Evolutionary conservation across 2,329 filamentous ascomycete genomes (phyloP).

Genomic region (Ophiostoma montium): DNA sequence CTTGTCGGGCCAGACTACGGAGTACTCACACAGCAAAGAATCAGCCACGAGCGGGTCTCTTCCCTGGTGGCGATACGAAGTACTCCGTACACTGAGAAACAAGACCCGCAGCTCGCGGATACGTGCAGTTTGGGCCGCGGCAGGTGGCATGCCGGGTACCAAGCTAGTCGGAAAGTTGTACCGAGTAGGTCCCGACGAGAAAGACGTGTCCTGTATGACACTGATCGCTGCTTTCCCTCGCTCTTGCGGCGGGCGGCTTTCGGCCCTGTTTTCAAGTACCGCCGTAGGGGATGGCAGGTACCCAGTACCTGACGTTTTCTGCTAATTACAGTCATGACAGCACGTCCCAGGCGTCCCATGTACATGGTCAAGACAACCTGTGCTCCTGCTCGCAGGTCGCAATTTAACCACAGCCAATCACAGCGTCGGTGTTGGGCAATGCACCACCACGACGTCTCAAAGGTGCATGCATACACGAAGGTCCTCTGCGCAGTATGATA

Average conservation of each 20-base stretch:
- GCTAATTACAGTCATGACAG: not conserved
- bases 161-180: not conserved
- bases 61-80: not conserved
- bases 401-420: conserved; percentile 23
- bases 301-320: not conserved
- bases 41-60: conserved; percentile 12
- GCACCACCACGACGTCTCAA: too few relatives aligned
- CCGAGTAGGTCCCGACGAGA: not conserved
- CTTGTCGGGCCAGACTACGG: conserved; percentile 8
- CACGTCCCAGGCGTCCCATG: not conserved
- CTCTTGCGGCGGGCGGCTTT: conserved; percentile 8
- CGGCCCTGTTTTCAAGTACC: conserved; percentile 14
- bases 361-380: not conserved
- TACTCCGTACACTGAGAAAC: not conserved
- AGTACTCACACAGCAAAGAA: conserved; percentile 8
- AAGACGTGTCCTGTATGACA: conserved; percentile 3
- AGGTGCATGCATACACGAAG: too few relatives aligned
- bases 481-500: too few relatives aligned
- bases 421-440: too few relatives aligned
- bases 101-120: not conserved
- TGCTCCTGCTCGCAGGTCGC: conserved; percentile 14
- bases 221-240: conserved; percentile 5
- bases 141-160: not conserved
- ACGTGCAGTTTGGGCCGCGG: not conserved
- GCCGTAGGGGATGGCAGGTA: conserved; percentile 2